phyloP scores from a whole-genome alignment of 306 rosid species.

The Trifolium fragiferum region DNA sequence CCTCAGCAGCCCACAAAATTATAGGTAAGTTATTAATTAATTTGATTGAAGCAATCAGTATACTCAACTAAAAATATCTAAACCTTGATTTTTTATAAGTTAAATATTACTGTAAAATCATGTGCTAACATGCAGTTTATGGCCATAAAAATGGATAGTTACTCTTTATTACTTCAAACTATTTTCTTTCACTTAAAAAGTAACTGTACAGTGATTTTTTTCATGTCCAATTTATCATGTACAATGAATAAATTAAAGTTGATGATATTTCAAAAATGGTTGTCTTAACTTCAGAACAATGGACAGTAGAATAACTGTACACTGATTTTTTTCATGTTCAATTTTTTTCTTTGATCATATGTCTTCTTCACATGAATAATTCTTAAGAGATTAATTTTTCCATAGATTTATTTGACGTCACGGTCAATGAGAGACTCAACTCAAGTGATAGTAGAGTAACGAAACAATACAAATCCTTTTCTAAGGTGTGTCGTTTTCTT shows the following conservation, averaged over 20 bases:
- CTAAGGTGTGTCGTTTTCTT: too few relatives aligned
- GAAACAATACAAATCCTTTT: too few relatives aligned
- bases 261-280: background rate
- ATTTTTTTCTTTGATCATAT: background rate
- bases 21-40: background rate
- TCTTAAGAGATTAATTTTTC: background rate
- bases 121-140: background rate
- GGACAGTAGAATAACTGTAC: background rate
- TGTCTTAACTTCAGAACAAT: background rate
- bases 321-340: too few relatives aligned
- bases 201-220: too few relatives aligned
- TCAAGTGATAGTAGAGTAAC: too few relatives aligned
- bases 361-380: background rate
- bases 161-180: background rate
- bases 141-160: background rate
- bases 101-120: background rate
- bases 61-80: background rate
- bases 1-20: slow-evolving; percentile 28
- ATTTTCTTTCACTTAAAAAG: background rate
- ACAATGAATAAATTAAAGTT: background rate
- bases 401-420: background rate
- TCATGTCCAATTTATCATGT: background rate
- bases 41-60: background rate
- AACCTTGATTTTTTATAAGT: background rate
- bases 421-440: too few relatives aligned